Evolutionary conservation across 345 rosid genomes (phyloP).

Genomic region (Raphanus sativus): DNA sequence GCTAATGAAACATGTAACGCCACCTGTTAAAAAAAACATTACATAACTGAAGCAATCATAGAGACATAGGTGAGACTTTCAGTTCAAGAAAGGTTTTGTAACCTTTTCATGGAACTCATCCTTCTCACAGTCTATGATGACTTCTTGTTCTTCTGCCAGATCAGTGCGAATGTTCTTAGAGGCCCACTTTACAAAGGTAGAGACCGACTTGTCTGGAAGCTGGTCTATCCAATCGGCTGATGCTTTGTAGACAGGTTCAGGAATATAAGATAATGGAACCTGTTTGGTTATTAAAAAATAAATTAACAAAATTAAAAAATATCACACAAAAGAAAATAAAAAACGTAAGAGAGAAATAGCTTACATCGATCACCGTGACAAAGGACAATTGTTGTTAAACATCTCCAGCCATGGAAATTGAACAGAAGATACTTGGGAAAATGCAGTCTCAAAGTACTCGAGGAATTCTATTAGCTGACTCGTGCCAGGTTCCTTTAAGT

Average conservation of each 20-base stretch:
- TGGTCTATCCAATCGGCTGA: constrained; percentile 1
- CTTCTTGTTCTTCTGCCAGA: not conserved
- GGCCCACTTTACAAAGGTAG: not conserved
- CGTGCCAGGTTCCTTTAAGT: not conserved
- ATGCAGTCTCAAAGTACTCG: not conserved
- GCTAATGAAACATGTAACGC: not conserved
- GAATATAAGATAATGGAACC: not conserved
- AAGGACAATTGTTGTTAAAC: not conserved
- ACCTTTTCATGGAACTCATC: not conserved
- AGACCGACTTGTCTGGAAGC: not conserved
- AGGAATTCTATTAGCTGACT: not conserved
- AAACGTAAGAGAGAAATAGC: not conserved
- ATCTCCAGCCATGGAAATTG: not conserved
- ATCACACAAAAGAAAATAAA: not conserved
- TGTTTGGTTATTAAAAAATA: not conserved
- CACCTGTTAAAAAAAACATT: not conserved
- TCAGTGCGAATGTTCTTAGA: not conserved
- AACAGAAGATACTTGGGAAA: not conserved
- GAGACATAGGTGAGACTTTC: not conserved
- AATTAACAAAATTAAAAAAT: not conserved
- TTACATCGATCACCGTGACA: not conserved
- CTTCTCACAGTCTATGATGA: not conserved
- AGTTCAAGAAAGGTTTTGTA: not conserved
- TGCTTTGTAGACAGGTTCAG: not conserved
- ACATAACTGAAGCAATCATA: not conserved